These are phyloP conservation scores for Erigeron canadensis DNA, from an alignment of 129 eudicot genomes.

Conservation along the genomic window DNA sequence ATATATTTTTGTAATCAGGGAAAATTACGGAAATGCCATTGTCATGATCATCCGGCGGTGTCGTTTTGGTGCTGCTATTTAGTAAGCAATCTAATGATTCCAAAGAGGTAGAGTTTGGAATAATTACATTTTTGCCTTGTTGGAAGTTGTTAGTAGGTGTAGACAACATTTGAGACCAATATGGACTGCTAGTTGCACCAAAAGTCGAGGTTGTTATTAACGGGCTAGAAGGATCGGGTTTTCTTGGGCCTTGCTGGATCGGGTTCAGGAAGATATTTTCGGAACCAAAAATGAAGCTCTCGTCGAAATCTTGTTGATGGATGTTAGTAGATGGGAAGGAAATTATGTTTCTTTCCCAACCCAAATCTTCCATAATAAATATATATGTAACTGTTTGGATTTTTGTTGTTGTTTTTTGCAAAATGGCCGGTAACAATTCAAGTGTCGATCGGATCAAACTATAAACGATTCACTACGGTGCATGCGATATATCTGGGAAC, in stretches of 20 bases:
- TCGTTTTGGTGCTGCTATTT: constrained; percentile 45
- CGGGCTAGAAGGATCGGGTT: constrained; percentile 13
- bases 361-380: constrained; percentile 48
- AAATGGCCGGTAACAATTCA: not conserved
- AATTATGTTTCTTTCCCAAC: constrained; percentile 45
- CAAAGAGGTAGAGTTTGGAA: constrained; percentile 32
- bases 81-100: constrained; percentile 61
- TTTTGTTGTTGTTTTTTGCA: not conserved
- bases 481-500: constrained; percentile 5
- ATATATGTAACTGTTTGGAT: not conserved
- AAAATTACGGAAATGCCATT: constrained; percentile 54
- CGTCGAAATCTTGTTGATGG: constrained; percentile 40
- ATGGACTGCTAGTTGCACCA: constrained; percentile 19
- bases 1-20: constrained; percentile 40
- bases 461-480: not conserved
- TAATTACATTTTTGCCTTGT: constrained; percentile 3
- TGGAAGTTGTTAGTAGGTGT: constrained; percentile 18
- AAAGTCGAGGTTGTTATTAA: constrained; percentile 2
- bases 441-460: constrained; percentile 1
- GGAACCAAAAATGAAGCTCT: constrained; percentile 35
- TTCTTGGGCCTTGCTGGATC: constrained; percentile 31
- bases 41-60: constrained; percentile 43
- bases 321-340: constrained; percentile 42
- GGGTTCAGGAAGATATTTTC: constrained; percentile 34
- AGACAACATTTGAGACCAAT: constrained; percentile 25